These are phyloP conservation scores for Malus hybrid DNA, from an alignment of 331 rosid genomes.

Conservation along the genomic window DNA sequence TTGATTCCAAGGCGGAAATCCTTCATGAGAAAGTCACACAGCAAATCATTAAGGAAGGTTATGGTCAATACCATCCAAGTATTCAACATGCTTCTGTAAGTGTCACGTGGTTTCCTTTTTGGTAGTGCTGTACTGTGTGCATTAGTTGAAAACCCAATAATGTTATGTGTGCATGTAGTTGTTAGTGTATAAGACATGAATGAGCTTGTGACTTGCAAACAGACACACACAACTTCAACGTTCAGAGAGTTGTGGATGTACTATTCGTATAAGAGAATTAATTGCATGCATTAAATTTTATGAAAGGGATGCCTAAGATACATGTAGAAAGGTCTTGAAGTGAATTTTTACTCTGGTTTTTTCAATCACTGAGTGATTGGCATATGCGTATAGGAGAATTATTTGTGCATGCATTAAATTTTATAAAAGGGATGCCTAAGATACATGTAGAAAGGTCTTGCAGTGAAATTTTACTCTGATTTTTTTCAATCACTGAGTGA, in stretches of 20 bases:
- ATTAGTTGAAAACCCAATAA: not conserved
- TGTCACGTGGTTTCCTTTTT: constrained; percentile 9
- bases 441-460: too few relatives aligned
- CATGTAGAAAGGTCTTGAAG: too few relatives aligned
- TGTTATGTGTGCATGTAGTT: not conserved
- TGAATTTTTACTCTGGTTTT: too few relatives aligned
- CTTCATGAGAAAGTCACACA: constrained; percentile 83
- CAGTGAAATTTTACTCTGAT: not conserved
- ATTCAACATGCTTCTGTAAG: constrained; percentile 92
- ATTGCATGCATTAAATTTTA: too few relatives aligned
- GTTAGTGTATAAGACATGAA: not conserved
- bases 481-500: not conserved
- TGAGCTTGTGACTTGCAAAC: too few relatives aligned
- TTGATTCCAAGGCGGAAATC: constrained; percentile 62
- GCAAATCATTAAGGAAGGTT: constrained; percentile 80
- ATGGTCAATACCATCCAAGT: constrained; percentile 77
- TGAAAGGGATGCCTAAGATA: too few relatives aligned
- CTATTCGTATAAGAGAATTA: too few relatives aligned
- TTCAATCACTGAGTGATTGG: too few relatives aligned
- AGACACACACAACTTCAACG: not conserved
- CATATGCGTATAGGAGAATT: too few relatives aligned
- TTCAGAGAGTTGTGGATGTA: not conserved
- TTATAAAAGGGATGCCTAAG: too few relatives aligned
- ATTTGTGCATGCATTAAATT: too few relatives aligned
- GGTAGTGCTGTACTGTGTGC: not conserved